Base-by-base conservation (phyloP, 1,139 yeast species). In the Scheffersomyces cryptocercus region DNA sequence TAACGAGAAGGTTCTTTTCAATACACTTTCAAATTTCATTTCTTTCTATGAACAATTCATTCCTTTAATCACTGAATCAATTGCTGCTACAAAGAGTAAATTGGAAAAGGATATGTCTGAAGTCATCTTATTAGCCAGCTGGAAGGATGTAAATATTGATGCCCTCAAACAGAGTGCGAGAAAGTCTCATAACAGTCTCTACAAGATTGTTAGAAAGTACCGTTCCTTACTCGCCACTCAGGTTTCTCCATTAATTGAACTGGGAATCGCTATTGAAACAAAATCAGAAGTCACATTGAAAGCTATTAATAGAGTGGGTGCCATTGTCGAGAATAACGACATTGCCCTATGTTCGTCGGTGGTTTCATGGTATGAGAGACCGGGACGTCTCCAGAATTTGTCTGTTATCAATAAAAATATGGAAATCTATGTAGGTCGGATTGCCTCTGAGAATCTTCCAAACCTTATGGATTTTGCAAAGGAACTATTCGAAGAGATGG, bases 141-240 rank as follows among this genome's bases (percentile, higher is more conserved):
- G 99, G 98, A 90, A 91, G 56, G 99, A 95, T 65, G 93, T 91
- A 10, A 95, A 95, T 57, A 82, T 90, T 38, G 95, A 86, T 59
- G 97, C 99, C 0, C 75, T 95, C 54, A 89, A 88, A 54, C 97
- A 91, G 64, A 88, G 97, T 67, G 93, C 99, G 3, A 82, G 88
- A 52, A 80, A 85, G 42, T 90, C 98, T 0, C 99, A 95, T 60
- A 81, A 83, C 50, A 82, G 76, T 54, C 80, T 95, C 46, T 93
- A 85, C 76, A 93, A 90, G 65, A 64, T 88, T 46, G 87, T 93
- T 8, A 78, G 93, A 50, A 90, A 89, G 61, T 93, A 88, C 61
- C 80, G 99, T 40, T 77, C 77, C 3, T 56, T 86, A 32, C 65
- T 93, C 15, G 64, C 76, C 3, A 73, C 74, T 26, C 76, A 81